Base-by-base conservation (phyloP, 257 asterid species). In the Ligustrum vulgare region DNA sequence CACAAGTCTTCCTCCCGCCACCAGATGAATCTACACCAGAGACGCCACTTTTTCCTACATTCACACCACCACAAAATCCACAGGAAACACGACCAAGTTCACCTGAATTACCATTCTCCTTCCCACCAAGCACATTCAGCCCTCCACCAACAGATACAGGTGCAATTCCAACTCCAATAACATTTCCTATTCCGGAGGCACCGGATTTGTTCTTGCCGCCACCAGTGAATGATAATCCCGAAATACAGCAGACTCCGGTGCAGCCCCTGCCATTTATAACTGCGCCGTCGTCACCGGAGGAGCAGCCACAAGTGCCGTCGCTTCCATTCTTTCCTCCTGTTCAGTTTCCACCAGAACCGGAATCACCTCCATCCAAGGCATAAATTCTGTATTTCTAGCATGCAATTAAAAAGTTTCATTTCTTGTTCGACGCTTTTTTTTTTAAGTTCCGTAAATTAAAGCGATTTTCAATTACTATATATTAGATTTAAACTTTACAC, bases 11-110 rank as follows among this genome's bases (percentile, higher is more conserved):
- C 49, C 66, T 37, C 28, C 28, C 81, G 6, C 83, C 83, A 49
- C 84, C 83, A 16, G 80, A 83, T n/a, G 80, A 34, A 18, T 76
- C 39, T 36, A 69, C 64, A 4, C 81, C 86, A 25, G 67, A 80
- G 3, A 78, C 87, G 20, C 89, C 91, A 31, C 41, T 84, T 67
- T 15, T 80, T 37, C 88, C 86, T 2, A 37, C 67, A 62, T 83
- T 84, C 43, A 54, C 72, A 32, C 87, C 90, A 20, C 87, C 89
- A 4, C 70, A 79, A 74, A 70, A 70, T 41, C 64, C 69, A 3
- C 80, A 69, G 16, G 69, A 78, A 67, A 34, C 11, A 33, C 83
- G 82, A 13, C 86, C 81, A 11, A 23, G 22, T 4, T 11, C 82
- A 10, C 82, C 80, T 31, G 72, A 62, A 33, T 62, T 84, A 0